Conservation (phyloP, 2,329 filamentous ascomycete species). For the Cercospora zeina region DNA sequence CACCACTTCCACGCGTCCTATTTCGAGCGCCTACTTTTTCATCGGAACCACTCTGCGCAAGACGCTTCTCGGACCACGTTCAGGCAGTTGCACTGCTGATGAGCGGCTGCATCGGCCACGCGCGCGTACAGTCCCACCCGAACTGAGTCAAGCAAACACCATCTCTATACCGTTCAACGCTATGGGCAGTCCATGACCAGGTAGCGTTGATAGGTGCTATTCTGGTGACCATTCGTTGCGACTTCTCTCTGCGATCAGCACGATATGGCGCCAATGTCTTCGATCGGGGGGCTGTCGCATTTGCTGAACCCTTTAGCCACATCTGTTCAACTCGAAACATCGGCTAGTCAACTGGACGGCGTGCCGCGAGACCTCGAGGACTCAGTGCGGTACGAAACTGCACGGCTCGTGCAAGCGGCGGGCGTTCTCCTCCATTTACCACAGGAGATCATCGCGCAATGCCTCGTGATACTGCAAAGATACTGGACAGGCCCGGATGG, state of each 20-base stretch:
- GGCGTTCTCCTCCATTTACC: constrained; percentile 80
- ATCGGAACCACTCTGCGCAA: background rate
- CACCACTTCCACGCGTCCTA: background rate
- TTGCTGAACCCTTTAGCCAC: constrained; percentile 73
- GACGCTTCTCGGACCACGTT: background rate
- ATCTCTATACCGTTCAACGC: background rate
- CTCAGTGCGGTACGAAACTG: constrained; percentile 68
- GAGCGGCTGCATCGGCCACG: background rate
- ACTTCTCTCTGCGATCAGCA: background rate
- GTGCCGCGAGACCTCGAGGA: constrained; percentile 70
- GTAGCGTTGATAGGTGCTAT: background rate
- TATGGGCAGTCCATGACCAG: background rate
- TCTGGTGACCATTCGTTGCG: constrained; percentile 3
- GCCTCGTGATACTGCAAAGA: constrained; percentile 76
- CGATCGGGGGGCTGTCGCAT: constrained; percentile 42
- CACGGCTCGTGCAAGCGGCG: constrained; percentile 73
- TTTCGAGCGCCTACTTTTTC: constrained; percentile 13
- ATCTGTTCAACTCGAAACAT: constrained; percentile 65
- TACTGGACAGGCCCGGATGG: constrained; percentile 69
- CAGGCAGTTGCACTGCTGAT: background rate
- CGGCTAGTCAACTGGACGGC: constrained; percentile 56
- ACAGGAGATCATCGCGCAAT: constrained; percentile 81
- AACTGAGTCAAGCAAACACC: background rate
- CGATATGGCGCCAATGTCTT: constrained; percentile 31
- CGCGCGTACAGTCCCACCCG: constrained; percentile 3